Conservation (phyloP, 2,329 filamentous ascomycete genomes). For the Diaporthe vexans region DNA sequence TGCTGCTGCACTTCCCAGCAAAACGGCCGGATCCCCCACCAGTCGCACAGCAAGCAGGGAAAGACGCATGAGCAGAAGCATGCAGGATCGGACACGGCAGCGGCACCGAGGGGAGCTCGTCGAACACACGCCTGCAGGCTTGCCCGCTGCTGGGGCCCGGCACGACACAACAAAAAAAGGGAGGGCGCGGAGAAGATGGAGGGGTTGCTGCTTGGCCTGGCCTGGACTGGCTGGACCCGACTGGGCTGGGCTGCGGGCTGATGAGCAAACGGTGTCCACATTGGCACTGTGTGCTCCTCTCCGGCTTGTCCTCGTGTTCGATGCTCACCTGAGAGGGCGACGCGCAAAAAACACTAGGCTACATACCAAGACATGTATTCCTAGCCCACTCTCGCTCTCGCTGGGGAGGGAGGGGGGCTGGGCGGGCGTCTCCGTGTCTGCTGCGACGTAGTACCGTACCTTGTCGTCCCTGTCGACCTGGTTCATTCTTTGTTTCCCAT, state of each 20-base stretch:
- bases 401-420: neutral
- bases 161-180: conserved; percentile 29
- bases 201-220: conserved; percentile 35
- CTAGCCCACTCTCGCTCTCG: neutral
- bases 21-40: conserved; percentile 6
- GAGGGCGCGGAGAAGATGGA: conserved; percentile 35
- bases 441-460: too few relatives aligned
- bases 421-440: conserved; percentile 20
- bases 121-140: neutral
- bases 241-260: conserved; percentile 9
- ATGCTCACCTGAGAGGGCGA: conserved; percentile 24
- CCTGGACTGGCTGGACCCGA: conserved; percentile 28
- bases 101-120: conserved; percentile 25
- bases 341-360: conserved; percentile 26
- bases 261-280: conserved; percentile 29
- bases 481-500: conserved; percentile 3
- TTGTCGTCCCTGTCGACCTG: too few relatives aligned
- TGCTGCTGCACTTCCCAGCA: neutral
- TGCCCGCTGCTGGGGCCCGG: neutral
- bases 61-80: conserved; percentile 7
- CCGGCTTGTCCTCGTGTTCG: conserved; percentile 36
- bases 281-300: conserved; percentile 35
- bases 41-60: neutral
- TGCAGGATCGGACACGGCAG: conserved; percentile 5
- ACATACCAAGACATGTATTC: conserved; percentile 21